Evolutionary conservation across 257 asterid species (phyloP), one percentile per base, ranked within the genome.

Genomic region (Nicotiana otophora): DNA sequence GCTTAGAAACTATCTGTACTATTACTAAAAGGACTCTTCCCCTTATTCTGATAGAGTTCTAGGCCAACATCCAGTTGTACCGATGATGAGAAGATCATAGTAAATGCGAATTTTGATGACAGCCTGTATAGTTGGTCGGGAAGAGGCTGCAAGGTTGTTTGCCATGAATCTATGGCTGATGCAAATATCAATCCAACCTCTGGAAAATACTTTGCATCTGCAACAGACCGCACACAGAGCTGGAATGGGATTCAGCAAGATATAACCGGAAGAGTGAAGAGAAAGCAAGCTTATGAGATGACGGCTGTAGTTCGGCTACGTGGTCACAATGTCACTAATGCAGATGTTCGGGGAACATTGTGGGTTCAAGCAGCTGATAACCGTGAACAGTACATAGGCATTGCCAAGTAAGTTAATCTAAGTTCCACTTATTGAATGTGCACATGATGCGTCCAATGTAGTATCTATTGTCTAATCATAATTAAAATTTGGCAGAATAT

Each of bases 231-330:
- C 57, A 88, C 96, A 36, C 94, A 94, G 81, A 90, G 28, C 88
- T 96, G 97, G 97, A 90, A 96, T 17, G 98, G 99, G 57, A 94
- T 96, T 85, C 98, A 94, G 82, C 99, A 96, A 90, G 98, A 96
- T 77, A 92, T 96, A 88, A 96, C 95, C 0, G 95, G 92, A 84
- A 93, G 91, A 86, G 89, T 90, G 31, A 90, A 89, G 81, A 85
- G 92, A 82, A 96, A 96, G 88, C 91, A 87, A 75, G 98, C 95
- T 61, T 94, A 96, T 60, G 97, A 92, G 84, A 91, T 92, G 86
- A 79, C 84, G 76, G 98, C 97, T 53, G 81, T 87, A 58, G 95
- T 94, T 83, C 90, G 97, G 34, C 74, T 96, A 81, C 88, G 70
- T 83, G 95, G 99, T 78, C 87, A 83, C 81, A 89, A 91, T 77